A percentile compares a stretch with the other conserved stretches of the same genome.
phyloP scores from a whole-genome alignment of 441 rosid genomes.

The Erodium chrysanthum region DNA sequence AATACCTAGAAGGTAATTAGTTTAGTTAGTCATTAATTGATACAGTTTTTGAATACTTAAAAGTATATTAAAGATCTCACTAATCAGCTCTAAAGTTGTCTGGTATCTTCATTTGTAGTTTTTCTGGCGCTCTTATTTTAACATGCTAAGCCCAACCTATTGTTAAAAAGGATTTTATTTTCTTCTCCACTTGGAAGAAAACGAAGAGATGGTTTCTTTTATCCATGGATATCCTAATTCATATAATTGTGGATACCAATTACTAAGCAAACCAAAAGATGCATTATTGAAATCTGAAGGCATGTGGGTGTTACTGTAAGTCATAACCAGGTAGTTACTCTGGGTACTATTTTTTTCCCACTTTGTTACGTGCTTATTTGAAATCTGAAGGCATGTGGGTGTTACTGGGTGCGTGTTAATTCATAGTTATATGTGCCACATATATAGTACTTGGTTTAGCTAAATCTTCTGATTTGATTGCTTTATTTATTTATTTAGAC shows the following conservation, averaged over 20 bases:
- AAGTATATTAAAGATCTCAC: not conserved
- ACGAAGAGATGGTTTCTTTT: not conserved
- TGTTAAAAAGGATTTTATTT: not conserved
- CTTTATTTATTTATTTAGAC: no score
- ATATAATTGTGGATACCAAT: not conserved
- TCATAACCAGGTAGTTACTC: not conserved
- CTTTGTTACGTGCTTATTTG: not conserved
- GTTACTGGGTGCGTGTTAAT: no score
- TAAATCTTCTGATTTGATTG: not conserved
- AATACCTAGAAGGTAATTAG: not conserved
- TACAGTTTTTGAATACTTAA: not conserved
- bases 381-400: not conserved
- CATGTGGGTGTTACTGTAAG: not conserved
- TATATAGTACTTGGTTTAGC: not conserved
- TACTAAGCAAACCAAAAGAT: not conserved
- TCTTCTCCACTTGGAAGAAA: not conserved
- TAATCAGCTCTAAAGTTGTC: not conserved
- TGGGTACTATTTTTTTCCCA: not conserved
- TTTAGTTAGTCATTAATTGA: not conserved
- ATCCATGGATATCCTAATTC: no score
- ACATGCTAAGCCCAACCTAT: not conserved
- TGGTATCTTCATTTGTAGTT: not conserved
- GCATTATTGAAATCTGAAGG: not conserved
- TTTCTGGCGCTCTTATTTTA: not conserved
- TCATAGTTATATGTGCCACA: not conserved